A percentile compares a stretch with the other conserved stretches of the same genome.
Conservation (phyloP, 768 basidiomycete genomes). For the Leucosporidium yakuticum region DNA sequence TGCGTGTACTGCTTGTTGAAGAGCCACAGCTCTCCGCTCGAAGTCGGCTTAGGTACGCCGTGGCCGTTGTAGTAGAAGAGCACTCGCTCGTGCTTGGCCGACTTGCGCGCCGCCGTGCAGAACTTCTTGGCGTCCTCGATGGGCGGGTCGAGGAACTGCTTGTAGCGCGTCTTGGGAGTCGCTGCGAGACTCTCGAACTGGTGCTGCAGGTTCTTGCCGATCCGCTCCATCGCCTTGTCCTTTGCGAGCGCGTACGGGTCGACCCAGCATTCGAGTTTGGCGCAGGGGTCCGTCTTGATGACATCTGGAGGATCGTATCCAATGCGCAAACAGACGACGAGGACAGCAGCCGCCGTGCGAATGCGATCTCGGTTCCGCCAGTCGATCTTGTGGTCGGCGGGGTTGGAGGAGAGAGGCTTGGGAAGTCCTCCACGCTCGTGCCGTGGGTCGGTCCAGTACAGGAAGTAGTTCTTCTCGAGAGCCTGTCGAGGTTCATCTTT, state of each 20-base stretch:
- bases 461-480: constrained; percentile 38
- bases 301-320: constrained; percentile 96
- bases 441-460: constrained; percentile 38
- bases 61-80: constrained; percentile 98
- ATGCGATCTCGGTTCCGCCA: constrained; percentile 95
- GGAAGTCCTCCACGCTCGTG: constrained; percentile 33
- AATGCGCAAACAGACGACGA: constrained; percentile 78
- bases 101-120: constrained; percentile 72
- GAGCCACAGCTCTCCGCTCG: constrained; percentile 93
- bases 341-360: constrained; percentile 79
- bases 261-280: constrained; percentile 92
- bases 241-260: constrained; percentile 89
- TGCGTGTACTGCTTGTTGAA: constrained; percentile 97
- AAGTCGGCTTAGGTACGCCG: constrained; percentile 92
- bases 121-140: constrained; percentile 87
- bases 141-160: constrained; percentile 88
- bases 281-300: constrained; percentile 94
- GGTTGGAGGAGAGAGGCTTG: constrained; percentile 29
- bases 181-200: constrained; percentile 94
- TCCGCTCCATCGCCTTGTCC: constrained; percentile 86
- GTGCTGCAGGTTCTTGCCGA: constrained; percentile 83
- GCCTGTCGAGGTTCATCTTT: constrained; percentile 11
- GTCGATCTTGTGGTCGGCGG: constrained; percentile 59
- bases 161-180: constrained; percentile 72
- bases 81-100: constrained; percentile 86